Base-by-base conservation (phyloP, 805 yeast species). In the Pichia gijzeniarum region DNA sequence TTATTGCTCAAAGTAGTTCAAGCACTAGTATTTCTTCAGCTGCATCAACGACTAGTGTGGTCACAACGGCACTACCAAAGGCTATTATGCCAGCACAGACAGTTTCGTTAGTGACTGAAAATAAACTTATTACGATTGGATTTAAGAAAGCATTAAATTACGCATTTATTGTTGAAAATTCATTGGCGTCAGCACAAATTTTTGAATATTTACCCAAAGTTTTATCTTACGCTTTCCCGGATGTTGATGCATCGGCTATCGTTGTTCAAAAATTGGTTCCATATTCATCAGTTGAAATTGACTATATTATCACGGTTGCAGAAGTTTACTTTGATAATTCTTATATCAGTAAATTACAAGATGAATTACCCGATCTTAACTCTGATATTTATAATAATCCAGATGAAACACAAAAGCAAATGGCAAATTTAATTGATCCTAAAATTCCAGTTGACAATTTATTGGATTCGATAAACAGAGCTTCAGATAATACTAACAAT, bases 291-390 rank as follows among this genome's bases (percentile, higher is more conserved):
- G 45, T 69, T 1, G 65, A 64, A 13, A 71, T 70, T 41, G 70
- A 69, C 40, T 91, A 87, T 63, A 75, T 88, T 49, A 86, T 86
- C 45, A 85, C 97, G 0, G 85, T 90, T 49, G 98, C 97, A 6
- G 84, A 84, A 61, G 83, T 87, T 45, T 88, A 85, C 61, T 83
- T 88, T 68, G 95, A 95, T 19, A 61, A 66, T 10, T 61, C 63
- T 12, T 64, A 73, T 27, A 73, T 85, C 16, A 54, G 61, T 1
- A 60, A 67, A 0, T 69, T 91, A 51, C 76, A 76, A 48, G 63
- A 63, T 16, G 62, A 71, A 33, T 62, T 91, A 36, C 64, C 69
- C 41, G 65, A 79, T 47, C 52, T 71, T 0, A 54, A 68, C n/a
- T 85, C 95, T 3, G 47, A 55, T 20, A 61, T 93, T 40, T 91